Percentiles rank a stretch among this genome's conserved stretches.
phyloP scores from a whole-genome alignment of 2,329 filamentous ascomycete genomes.

The Curvularia lunata region DNA sequence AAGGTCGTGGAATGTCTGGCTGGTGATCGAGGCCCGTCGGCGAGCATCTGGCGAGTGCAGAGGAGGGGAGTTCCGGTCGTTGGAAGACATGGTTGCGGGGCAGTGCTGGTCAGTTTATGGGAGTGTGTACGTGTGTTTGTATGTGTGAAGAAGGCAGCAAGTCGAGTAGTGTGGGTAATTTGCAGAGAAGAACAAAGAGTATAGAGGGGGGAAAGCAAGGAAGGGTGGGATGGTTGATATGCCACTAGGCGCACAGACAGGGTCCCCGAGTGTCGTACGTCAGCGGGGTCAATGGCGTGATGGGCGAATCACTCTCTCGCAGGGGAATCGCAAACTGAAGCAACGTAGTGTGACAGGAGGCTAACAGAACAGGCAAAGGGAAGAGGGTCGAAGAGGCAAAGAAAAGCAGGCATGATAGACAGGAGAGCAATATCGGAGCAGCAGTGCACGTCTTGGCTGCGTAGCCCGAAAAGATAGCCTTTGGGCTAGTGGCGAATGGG shows the following conservation, averaged over 20 bases:
- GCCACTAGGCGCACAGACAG: conserved; percentile 30
- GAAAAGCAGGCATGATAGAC: conserved; percentile 24
- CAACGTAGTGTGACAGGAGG: conserved; percentile 3
- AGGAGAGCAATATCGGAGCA: conserved; percentile 35
- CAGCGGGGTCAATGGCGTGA: conserved; percentile 38
- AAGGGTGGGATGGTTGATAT: conserved; percentile 29
- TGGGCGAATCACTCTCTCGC: conserved; percentile 26
- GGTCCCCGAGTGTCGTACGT: conserved; percentile 30
- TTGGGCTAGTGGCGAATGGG: conserved; percentile 21
- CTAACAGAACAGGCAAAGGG: conserved; percentile 11
- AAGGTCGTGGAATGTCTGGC: conserved; percentile 57
- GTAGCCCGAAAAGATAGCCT: conserved; percentile 19
- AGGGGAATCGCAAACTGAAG: conserved; percentile 14
- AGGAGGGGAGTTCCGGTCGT: conserved; percentile 51
- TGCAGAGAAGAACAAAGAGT: conserved; percentile 9
- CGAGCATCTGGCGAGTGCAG: conserved; percentile 46
- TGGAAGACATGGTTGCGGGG: conserved; percentile 42
- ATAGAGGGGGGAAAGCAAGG: conserved; percentile 22
- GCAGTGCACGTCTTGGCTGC: conserved; percentile 20
- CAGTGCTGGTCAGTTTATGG: conserved; percentile 3
- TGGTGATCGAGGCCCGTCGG: conserved; percentile 56
- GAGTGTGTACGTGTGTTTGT: background rate
- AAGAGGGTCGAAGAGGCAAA: conserved; percentile 9
- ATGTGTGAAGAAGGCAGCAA: conserved; percentile 4
- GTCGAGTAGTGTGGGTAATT: background rate